A percentile compares a stretch with the other conserved stretches of the same genome.
These are phyloP conservation scores for Trametes maxima DNA, from an alignment of 768 basidiomycete species.

Conservation along the genomic window DNA sequence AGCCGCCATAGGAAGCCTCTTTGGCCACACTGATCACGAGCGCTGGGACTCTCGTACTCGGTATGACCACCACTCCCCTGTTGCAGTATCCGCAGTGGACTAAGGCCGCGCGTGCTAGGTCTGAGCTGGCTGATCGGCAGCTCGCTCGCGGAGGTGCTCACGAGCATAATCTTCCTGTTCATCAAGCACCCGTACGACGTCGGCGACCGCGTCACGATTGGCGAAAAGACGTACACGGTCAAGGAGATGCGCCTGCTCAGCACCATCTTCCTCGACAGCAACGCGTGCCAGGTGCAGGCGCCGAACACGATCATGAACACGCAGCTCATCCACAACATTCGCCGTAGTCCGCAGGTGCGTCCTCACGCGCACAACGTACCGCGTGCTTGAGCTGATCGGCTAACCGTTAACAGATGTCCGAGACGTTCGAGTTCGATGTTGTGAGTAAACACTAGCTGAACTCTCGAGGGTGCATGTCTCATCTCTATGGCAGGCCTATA, in stretches of 20 bases:
- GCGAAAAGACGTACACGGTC: slow-evolving; percentile 67
- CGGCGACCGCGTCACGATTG: slow-evolving; percentile 66
- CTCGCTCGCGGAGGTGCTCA: slow-evolving; percentile 78
- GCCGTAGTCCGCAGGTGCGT: slow-evolving; percentile 67
- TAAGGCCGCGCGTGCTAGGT: slow-evolving; percentile 39
- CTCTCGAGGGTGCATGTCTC: neutral
- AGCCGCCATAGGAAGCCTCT: slow-evolving; percentile 60
- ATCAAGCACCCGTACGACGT: slow-evolving; percentile 86
- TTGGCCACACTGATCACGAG: slow-evolving; percentile 75
- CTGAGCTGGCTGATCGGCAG: slow-evolving; percentile 87
- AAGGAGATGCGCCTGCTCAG: slow-evolving; percentile 86
- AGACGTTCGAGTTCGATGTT: slow-evolving; percentile 83
- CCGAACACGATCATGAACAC: slow-evolving; percentile 65
- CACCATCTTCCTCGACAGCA: slow-evolving; percentile 66
- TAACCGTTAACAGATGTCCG: slow-evolving; percentile 55
- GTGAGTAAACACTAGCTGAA: slow-evolving; percentile 15
- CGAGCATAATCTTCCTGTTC: slow-evolving; percentile 90
- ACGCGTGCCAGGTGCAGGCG: slow-evolving; percentile 66
- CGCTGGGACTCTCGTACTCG: slow-evolving; percentile 64
- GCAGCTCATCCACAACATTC: slow-evolving; percentile 74
- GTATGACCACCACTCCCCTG: slow-evolving; percentile 27
- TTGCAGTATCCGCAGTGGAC: neutral
- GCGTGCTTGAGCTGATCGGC: neutral
- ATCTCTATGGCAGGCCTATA: slow-evolving; percentile 44
- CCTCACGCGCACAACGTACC: neutral